Base-by-base conservation (phyloP, 2,329 filamentous ascomycete species). In the Scopulariopsis brevicaulis region DNA sequence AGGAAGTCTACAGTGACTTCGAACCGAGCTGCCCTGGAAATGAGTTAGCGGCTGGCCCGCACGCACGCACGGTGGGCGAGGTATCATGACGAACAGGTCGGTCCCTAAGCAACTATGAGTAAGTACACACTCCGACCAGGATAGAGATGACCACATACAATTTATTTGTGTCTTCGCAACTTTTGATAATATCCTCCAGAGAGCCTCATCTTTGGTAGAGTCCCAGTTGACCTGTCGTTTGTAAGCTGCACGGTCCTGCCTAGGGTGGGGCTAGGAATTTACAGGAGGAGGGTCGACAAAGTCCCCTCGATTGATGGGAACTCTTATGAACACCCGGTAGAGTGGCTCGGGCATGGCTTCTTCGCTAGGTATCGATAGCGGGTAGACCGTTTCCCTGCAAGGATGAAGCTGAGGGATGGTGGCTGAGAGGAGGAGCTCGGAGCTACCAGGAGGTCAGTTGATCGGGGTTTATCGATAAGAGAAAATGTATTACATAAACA, bases 271-370 rank as follows among this genome's bases (percentile, higher is more conserved):
- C 37, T 59, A 57, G 59, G 55, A 60, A 69, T 81, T 69, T 79
- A 92, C 92, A 63, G 87, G 85, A 53, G 90, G 88, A 59, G 94
- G 94, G 71, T 99, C 93, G 61, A 92, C 82, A 73, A 99, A 99
- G 65, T 89, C 84, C 48, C 88, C 87, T 59, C 94, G 83, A 40
- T 87, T 83, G 66, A 96, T 95, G 25, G 94, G 94, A n/a, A 97
- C 81, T 62, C 92, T 82, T 62, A 99, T 83, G 66, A 96, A 89
- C 60, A 96, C 85, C 15, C 89, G 96, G 69, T 83, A 85, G 40
- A 71, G 77, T 51, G 80, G 78, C 57, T 83, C 78, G 73, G 81
- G 62, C 72, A 75, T 75, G 59, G 25, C 65, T 46, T 20, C 34
- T 5, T 53, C 11, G 12, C 22, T 6, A 22, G 10, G 20, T 7